Evolutionary conservation across 192 early-diverging fungal genomes (phyloP), one percentile per base, ranked within the genome.

Genomic region (Coemansia sp.): DNA sequence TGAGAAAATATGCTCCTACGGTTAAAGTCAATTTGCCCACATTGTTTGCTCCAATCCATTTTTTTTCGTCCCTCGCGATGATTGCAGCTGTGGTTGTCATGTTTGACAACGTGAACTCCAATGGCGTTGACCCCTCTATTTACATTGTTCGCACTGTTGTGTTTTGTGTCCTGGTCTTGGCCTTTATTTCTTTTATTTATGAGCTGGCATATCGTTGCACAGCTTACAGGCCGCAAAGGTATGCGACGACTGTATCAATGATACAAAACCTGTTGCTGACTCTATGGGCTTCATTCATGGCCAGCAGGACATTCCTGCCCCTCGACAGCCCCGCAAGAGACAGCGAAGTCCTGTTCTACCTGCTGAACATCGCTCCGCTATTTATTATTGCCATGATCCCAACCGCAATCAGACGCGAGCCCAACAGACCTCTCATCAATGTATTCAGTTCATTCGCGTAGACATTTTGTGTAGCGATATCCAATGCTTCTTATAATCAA

Each of bases 261-360:
- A 34, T 22, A 3, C 24, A 33, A 40, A 62, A 62, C n/a, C 13
- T 46, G 20, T 39, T 78, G 33, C n/a, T 78, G 13, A 41, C 64
- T 0, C 2, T 73, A 55, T 78, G 76, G 76, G 76, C 67, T 24
- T 24, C 24, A 24, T 24, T 24, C 24, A 24, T 24, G 24, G 24
- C 24, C 24, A 24, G 24, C 24, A 24, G 24, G 24, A 24, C 24
- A 24, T 24, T 24, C 24, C 24, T 24, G 24, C 24, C 24, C 24
- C 24, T 24, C 24, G 24, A 24, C 24, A 24, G 24, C 24, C 24
- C 24, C 24, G 24, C 24, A 24, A 24, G 24, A 24, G 24, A 24
- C 24, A 24, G 24, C 24, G 24, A 24, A 24, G 24, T 24, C 24
- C 24, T 24, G 24, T 24, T 24, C 24, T 24, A 24, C 24, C 24